Evolutionary conservation across 2,329 filamentous ascomycete genomes (phyloP).

Genomic region (Periconia macrospinosa): DNA sequence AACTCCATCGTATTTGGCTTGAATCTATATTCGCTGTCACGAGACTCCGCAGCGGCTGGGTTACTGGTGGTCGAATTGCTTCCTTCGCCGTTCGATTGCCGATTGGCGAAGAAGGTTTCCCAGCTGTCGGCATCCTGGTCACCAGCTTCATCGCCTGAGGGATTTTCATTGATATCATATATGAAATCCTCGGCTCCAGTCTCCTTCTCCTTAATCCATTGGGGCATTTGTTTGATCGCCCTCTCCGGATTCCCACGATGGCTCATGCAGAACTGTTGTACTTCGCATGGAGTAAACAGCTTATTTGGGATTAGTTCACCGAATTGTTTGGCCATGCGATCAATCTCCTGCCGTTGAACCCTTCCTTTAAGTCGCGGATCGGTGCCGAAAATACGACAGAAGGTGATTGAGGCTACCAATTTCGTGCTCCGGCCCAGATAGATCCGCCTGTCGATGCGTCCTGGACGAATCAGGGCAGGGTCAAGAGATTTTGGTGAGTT

Average conservation of each 20-base stretch:
- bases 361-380: slow-evolving; percentile 18
- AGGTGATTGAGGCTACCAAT: slow-evolving; percentile 24
- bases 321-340: slow-evolving; percentile 26
- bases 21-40: too few species aligned
- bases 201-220: slow-evolving; percentile 20
- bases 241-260: slow-evolving; percentile 29
- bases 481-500: slow-evolving; percentile 23
- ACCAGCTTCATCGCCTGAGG: too few species aligned
- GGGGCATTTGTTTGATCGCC: slow-evolving; percentile 19
- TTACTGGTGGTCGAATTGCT: too few species aligned
- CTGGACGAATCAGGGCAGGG: slow-evolving; percentile 19
- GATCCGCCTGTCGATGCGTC: slow-evolving; percentile 20
- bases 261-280: slow-evolving; percentile 33
- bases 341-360: slow-evolving; percentile 22
- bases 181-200: too few species aligned
- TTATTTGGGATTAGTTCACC: slow-evolving; percentile 26
- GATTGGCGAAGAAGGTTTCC: too few species aligned
- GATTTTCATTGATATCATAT: too few species aligned
- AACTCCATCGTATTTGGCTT: too few species aligned
- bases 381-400: slow-evolving; percentile 34
- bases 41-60: too few species aligned
- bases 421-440: slow-evolving; percentile 21
- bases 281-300: slow-evolving; percentile 35
- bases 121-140: too few species aligned
- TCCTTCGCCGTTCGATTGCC: too few species aligned